A percentile compares a stretch with the other conserved stretches of the same genome.
These are phyloP conservation scores for Geotrichum reessii DNA, from an alignment of 1,139 yeast genomes.

Conservation along the genomic window DNA sequence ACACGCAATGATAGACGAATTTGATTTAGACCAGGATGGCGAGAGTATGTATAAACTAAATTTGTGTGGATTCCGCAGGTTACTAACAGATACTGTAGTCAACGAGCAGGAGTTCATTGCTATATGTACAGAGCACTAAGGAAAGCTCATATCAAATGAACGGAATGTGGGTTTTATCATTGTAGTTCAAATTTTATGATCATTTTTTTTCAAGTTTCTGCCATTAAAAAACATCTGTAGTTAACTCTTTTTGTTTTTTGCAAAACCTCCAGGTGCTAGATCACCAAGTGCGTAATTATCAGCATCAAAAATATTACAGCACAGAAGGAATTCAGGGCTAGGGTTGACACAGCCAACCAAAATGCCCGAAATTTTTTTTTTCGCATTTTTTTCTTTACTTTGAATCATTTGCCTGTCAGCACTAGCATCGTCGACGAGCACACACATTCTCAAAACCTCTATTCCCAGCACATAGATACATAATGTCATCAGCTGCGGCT, in stretches of 20 bases:
- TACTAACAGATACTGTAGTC: conserved; percentile 37
- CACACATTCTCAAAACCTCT: background rate
- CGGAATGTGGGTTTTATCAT: background rate
- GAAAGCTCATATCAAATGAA: background rate
- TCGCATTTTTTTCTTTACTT: background rate
- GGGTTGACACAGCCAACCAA: conserved; percentile 6
- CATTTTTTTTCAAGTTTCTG: background rate
- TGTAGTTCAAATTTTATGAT: background rate
- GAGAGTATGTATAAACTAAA: conserved; percentile 44
- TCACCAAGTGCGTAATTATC: conserved; percentile 7
- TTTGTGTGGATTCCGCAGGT: background rate
- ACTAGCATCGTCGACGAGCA: background rate
- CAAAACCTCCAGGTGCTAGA: background rate
- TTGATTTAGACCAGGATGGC: conserved; percentile 94
- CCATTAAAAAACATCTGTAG: too few relatives aligned
- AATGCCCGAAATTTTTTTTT: background rate
- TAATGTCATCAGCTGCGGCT: conserved; percentile 6
- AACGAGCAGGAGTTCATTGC: conserved; percentile 89
- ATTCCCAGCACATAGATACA: background rate
- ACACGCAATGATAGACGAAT: conserved; percentile 95
- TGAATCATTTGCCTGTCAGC: background rate
- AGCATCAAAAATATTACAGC: background rate
- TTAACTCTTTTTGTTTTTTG: background rate
- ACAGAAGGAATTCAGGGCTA: background rate
- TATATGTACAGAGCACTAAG: conserved; percentile 63